phyloP scores from a whole-genome alignment of 2,329 filamentous ascomycete genomes.

The Lecanoromycetidae sp. region DNA sequence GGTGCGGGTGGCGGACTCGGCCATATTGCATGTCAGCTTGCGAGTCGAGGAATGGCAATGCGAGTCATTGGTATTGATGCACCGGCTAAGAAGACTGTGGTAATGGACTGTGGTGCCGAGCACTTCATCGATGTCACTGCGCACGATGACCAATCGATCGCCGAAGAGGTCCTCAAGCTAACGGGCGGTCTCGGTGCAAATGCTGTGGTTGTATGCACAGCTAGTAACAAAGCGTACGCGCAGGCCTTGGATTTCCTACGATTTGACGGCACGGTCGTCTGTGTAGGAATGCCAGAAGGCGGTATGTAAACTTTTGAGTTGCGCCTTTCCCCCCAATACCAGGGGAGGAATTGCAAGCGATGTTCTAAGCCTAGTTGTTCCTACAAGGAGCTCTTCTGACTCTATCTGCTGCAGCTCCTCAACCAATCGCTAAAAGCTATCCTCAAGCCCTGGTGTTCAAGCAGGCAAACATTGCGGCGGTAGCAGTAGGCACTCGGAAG shows the following conservation, averaged over 20 bases:
- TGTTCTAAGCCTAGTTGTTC: no score
- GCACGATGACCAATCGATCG: slow-evolving; percentile 38
- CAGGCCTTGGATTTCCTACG: slow-evolving; percentile 38
- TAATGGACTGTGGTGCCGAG: slow-evolving; percentile 50
- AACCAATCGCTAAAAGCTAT: slow-evolving; percentile 35
- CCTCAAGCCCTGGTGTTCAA: slow-evolving; percentile 32
- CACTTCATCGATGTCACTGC: slow-evolving; percentile 52
- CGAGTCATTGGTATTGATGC: slow-evolving; percentile 56
- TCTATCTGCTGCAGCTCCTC: no score
- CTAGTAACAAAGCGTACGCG: slow-evolving; percentile 39
- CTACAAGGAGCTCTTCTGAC: no score
- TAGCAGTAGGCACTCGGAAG: slow-evolving; percentile 38
- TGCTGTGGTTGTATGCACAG: slow-evolving; percentile 47
- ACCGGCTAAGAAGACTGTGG: slow-evolving; percentile 47
- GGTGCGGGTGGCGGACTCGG: slow-evolving; percentile 54
- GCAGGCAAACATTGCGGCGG: slow-evolving; percentile 38
- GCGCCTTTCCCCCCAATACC: no score
- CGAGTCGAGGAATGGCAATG: slow-evolving; percentile 47
- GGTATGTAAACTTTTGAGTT: no score
- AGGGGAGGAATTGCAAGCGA: no score
- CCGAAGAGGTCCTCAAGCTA: slow-evolving; percentile 43
- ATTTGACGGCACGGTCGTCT: slow-evolving; percentile 40
- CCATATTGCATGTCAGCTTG: slow-evolving; percentile 46
- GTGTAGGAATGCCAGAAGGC: slow-evolving; percentile 42
- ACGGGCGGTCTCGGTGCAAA: slow-evolving; percentile 49